phyloP scores from a whole-genome alignment of 805 yeast species.

The Sporopachydermia quercuum region DNA sequence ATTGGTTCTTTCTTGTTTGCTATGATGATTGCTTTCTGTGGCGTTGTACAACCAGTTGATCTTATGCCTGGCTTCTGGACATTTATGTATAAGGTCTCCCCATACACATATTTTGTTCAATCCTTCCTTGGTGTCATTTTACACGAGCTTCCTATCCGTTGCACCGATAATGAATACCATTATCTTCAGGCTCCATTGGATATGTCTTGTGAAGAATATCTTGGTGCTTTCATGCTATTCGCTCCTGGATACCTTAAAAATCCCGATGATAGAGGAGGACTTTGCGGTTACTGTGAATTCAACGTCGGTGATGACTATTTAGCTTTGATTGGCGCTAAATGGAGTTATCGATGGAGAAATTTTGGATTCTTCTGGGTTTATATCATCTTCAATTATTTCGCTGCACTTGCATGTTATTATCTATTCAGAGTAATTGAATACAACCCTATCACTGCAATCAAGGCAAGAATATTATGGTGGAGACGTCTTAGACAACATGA shows the following conservation, averaged over 20 bases:
- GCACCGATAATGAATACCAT: slow-evolving; percentile 35
- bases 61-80: slow-evolving; percentile 75
- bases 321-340: slow-evolving; percentile 25
- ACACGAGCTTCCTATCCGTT: slow-evolving; percentile 36
- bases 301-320: slow-evolving; percentile 34
- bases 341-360: slow-evolving; percentile 45
- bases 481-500: background rate
- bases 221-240: slow-evolving; percentile 25
- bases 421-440: slow-evolving; percentile 12
- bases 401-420: slow-evolving; percentile 25
- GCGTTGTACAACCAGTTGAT: slow-evolving; percentile 43
- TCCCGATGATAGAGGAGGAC: slow-evolving; percentile 28
- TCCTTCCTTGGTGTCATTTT: slow-evolving; percentile 32
- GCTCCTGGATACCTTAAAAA: slow-evolving; percentile 44
- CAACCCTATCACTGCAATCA: background rate
- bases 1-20: slow-evolving; percentile 40
- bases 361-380: slow-evolving; percentile 47
- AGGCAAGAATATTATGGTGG: slow-evolving; percentile 1
- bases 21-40: slow-evolving; percentile 49
- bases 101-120: slow-evolving; percentile 55
- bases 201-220: slow-evolving; percentile 46
- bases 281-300: slow-evolving; percentile 21
- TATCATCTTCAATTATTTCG: slow-evolving; percentile 34
- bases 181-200: slow-evolving; percentile 41
- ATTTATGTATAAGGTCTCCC: slow-evolving; percentile 66